Conservation (phyloP, 2,329 filamentous ascomycete genomes). For the Hymenoscyphus occultus region DNA sequence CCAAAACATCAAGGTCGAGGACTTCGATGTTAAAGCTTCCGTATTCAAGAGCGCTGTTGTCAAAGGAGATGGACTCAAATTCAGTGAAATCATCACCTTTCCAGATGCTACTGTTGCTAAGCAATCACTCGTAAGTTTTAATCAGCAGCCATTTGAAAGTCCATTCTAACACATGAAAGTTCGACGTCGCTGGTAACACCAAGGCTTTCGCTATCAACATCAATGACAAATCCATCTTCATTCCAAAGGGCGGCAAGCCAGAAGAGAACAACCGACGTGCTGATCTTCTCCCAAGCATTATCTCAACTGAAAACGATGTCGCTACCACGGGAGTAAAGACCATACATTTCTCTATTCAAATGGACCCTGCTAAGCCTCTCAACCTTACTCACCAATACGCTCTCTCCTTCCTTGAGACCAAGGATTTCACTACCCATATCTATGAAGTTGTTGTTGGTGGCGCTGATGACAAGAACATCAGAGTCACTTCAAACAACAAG, state of each 20-base stretch:
- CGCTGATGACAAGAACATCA: not conserved
- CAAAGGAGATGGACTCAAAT: slow-evolving; percentile 26
- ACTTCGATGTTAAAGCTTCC: slow-evolving; percentile 27
- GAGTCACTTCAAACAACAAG: slow-evolving; percentile 42
- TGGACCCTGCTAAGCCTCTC: slow-evolving; percentile 48
- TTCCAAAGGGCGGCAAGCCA: slow-evolving; percentile 42
- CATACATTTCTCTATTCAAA: slow-evolving; percentile 56
- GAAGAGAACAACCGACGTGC: slow-evolving; percentile 59
- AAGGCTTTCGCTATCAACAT: slow-evolving; percentile 41
- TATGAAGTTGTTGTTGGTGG: slow-evolving; percentile 35
- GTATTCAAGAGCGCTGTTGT: slow-evolving; percentile 31
- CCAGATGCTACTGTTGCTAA: not conserved
- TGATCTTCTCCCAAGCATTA: slow-evolving; percentile 48
- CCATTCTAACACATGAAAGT: slow-evolving; percentile 10
- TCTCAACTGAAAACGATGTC: slow-evolving; percentile 48
- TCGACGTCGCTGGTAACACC: slow-evolving; percentile 18
- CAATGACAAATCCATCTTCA: slow-evolving; percentile 56
- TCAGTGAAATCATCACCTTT: not conserved
- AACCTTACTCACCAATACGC: slow-evolving; percentile 61
- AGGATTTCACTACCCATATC: slow-evolving; percentile 48
- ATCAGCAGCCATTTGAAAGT: not conserved
- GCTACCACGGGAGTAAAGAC: slow-evolving; percentile 55
- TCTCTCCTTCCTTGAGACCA: slow-evolving; percentile 48
- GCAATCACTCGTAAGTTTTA: not conserved
- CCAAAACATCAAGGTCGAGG: slow-evolving; percentile 9